These are phyloP conservation scores for Caloboletus firmus DNA, from an alignment of 1,284 basidiomycete genomes.

Conservation along the genomic window DNA sequence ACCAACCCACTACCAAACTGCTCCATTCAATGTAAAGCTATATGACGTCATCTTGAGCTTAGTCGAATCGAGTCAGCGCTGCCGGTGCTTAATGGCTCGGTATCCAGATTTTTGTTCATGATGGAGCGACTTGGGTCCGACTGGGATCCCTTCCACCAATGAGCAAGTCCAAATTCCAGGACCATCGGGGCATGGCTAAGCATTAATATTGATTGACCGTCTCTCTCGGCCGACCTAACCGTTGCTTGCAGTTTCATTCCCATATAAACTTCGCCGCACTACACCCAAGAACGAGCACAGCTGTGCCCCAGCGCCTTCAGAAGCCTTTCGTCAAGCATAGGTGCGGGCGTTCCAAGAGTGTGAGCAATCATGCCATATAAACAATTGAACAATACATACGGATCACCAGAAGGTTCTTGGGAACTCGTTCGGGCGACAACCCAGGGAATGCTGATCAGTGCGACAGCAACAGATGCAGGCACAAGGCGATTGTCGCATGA, in stretches of 20 bases:
- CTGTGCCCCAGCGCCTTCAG: neutral
- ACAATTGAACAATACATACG: neutral
- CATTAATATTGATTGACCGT: neutral
- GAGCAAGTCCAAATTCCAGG: neutral
- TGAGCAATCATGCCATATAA: neutral
- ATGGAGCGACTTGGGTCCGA: neutral
- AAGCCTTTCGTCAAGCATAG: neutral
- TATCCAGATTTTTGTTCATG: neutral
- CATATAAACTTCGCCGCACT: neutral
- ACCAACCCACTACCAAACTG: constrained; percentile 6
- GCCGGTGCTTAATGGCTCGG: neutral
- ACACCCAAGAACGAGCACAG: neutral
- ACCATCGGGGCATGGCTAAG: neutral
- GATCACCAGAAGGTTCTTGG: neutral
- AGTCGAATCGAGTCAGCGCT: neutral
- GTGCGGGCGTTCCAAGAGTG: neutral
- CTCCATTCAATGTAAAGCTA: neutral
- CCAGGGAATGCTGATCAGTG: neutral
- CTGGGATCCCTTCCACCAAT: neutral
- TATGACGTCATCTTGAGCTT: constrained; percentile 5
- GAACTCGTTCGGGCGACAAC: neutral
- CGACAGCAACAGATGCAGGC: neutral
- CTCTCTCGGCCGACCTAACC: neutral
- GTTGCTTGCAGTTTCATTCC: neutral
- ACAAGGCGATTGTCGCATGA: neutral